These are phyloP conservation scores for Aspergillus quadrilineatus DNA, from an alignment of 2,329 filamentous ascomycete genomes.

Conservation along the genomic window DNA sequence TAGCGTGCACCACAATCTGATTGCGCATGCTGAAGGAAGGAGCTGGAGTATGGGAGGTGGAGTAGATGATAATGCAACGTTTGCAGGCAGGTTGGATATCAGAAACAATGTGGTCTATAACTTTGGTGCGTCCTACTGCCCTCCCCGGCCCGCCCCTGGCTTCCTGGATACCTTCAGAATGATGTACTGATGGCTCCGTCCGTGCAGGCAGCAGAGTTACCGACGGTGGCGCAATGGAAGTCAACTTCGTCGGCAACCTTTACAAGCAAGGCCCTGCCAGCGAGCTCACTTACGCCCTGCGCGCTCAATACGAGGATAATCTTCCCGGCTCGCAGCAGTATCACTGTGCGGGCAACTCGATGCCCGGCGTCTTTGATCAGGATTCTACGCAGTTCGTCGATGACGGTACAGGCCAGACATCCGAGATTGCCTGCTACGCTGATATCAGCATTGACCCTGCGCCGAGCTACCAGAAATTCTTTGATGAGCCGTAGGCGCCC, in stretches of 20 bases:
- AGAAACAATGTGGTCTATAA: slow-evolving; percentile 16
- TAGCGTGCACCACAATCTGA: slow-evolving; percentile 13
- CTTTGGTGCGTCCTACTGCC: background rate
- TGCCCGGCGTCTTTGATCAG: slow-evolving; percentile 11
- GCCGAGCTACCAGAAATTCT: slow-evolving; percentile 14
- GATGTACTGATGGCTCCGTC: too few species aligned
- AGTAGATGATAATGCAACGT: slow-evolving; percentile 10
- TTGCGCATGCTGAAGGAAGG: slow-evolving; percentile 13
- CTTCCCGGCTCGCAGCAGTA: slow-evolving; percentile 13
- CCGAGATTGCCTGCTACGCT: slow-evolving; percentile 14
- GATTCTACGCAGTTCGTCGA: slow-evolving; percentile 10
- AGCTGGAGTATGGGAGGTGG: slow-evolving; percentile 17
- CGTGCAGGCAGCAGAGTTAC: slow-evolving; percentile 10
- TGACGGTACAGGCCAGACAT: slow-evolving; percentile 5
- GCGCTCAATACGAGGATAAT: slow-evolving; percentile 14
- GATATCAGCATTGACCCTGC: slow-evolving; percentile 13
- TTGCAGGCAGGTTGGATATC: slow-evolving; percentile 13
- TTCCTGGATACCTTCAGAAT: background rate
- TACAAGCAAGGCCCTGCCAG: slow-evolving; percentile 13
- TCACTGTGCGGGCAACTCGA: slow-evolving; percentile 12
- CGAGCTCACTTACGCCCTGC: slow-evolving; percentile 3
- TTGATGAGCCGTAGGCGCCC: slow-evolving; percentile 2
- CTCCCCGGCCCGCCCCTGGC: background rate
- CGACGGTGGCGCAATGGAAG: slow-evolving; percentile 14
- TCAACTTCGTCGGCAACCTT: slow-evolving; percentile 14